phyloP scores from a whole-genome alignment of 2,329 filamentous ascomycete genomes.

The Cladosporium phlei region DNA sequence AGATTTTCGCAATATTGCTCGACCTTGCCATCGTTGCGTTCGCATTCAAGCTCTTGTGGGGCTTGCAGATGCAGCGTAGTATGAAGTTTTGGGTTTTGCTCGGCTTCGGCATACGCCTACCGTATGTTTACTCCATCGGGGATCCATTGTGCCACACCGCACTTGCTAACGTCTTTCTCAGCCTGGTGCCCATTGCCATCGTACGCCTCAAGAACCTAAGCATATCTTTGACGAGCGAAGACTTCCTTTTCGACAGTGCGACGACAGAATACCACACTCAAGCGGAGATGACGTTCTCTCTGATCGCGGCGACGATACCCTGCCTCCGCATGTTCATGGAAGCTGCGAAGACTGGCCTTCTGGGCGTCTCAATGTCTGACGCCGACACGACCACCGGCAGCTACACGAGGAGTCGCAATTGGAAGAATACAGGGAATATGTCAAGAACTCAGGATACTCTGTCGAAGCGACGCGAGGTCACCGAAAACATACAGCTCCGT shows the following conservation, averaged over 20 bases:
- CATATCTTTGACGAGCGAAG: background rate
- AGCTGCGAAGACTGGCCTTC: slow-evolving; percentile 15
- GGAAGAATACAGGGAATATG: background rate
- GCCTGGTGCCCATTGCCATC: slow-evolving; percentile 13
- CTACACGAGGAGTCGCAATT: background rate
- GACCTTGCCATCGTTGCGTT: slow-evolving; percentile 11
- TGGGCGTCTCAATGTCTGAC: background rate
- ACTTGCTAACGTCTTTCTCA: background rate
- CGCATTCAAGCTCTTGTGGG: slow-evolving; percentile 12
- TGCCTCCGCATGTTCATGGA: slow-evolving; percentile 20
- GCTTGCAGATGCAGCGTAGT: slow-evolving; percentile 15
- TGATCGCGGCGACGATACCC: slow-evolving; percentile 19
- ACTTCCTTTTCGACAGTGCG: slow-evolving; percentile 14
- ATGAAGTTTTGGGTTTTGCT: slow-evolving; percentile 15
- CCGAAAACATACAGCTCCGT: background rate
- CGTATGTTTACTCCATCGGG: too few relatives aligned
- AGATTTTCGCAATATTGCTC: background rate
- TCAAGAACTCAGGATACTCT: background rate
- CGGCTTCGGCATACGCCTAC: slow-evolving; percentile 14
- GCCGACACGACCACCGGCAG: background rate
- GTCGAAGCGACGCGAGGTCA: background rate
- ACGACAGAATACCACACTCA: slow-evolving; percentile 15
- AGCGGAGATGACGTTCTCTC: slow-evolving; percentile 18
- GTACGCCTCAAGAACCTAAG: slow-evolving; percentile 12
- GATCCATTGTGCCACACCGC: background rate